These are phyloP conservation scores for Salix dunnii DNA, from an alignment of 345 rosid genomes.

Conservation along the genomic window DNA sequence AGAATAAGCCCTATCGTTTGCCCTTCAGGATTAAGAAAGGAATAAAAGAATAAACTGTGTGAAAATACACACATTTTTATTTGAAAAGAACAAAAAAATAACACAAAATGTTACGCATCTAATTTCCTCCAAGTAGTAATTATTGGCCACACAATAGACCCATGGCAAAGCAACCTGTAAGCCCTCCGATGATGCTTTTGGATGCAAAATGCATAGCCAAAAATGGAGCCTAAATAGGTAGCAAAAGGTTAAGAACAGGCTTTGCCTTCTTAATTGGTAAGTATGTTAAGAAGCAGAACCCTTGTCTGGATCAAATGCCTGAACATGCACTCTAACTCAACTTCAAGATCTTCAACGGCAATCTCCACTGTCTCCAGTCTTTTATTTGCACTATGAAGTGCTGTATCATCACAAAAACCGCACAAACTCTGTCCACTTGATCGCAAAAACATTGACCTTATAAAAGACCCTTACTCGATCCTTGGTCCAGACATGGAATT, in stretches of 20 bases:
- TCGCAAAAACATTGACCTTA: constrained; percentile 36
- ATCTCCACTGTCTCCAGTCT: constrained; percentile 73
- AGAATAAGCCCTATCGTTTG: too few species aligned
- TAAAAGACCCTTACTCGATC: constrained; percentile 38
- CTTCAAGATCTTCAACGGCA: constrained; percentile 60
- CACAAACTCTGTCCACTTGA: constrained; percentile 26
- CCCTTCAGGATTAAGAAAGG: too few species aligned
- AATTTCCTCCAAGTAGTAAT: background rate
- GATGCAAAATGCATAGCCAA: too few species aligned
- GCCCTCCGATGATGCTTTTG: background rate
- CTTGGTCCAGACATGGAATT: constrained; percentile 65
- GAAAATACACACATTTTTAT: background rate
- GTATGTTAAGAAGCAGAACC: constrained; percentile 75
- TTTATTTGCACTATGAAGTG: constrained; percentile 53
- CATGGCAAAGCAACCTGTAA: background rate
- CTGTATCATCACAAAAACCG: constrained; percentile 48
- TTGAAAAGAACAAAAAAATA: background rate
- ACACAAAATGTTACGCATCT: background rate
- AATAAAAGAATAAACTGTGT: too few species aligned
- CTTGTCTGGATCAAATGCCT: constrained; percentile 76
- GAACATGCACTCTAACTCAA: constrained; percentile 60
- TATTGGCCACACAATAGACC: background rate
- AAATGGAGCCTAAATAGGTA: background rate
- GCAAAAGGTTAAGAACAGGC: background rate
- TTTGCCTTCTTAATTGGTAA: constrained; percentile 32